Evolutionary conservation across 2,329 filamentous ascomycete genomes (phyloP).

Genomic region (Pyrenophora teres): DNA sequence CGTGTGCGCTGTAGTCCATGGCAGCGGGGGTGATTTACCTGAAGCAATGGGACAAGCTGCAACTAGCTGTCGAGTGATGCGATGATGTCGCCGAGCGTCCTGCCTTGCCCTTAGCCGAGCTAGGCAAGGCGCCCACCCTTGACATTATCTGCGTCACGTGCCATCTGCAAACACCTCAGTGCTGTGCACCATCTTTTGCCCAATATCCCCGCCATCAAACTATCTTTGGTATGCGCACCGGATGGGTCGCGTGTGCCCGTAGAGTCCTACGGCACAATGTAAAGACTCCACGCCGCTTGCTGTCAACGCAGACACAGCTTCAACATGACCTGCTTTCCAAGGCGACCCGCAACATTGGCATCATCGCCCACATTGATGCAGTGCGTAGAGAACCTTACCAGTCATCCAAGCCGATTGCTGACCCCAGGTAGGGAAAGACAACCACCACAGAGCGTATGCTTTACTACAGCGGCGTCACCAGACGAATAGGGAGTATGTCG

Average conservation of each 20-base stretch:
- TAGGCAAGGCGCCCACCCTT: conserved; percentile 32
- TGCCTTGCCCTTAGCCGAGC: conserved; percentile 26
- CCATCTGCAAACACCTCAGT: conserved; percentile 13
- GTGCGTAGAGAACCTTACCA: conserved; percentile 47
- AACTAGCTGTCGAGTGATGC: conserved; percentile 24
- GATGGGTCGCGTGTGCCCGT: conserved; percentile 43
- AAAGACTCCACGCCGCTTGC: conserved; percentile 33
- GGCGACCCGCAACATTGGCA: conserved; percentile 93
- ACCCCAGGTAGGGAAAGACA: conserved; percentile 73
- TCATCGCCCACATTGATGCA: conserved; percentile 98
- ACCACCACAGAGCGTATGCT: conserved; percentile 99
- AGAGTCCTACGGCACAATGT: conserved; percentile 42
- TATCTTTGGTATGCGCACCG: conserved; percentile 40
- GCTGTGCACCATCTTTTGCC: background rate
- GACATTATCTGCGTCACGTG: conserved; percentile 35
- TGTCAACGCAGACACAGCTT: conserved; percentile 31
- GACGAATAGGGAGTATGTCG: conserved; percentile 73
- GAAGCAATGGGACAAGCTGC: conserved; percentile 23
- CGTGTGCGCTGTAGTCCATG: conserved; percentile 70
- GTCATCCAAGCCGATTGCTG: background rate
- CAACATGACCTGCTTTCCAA: conserved; percentile 54
- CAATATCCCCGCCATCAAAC: conserved; percentile 6
- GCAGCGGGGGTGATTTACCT: conserved; percentile 28
- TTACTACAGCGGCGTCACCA: conserved; percentile 89
- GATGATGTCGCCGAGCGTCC: conserved; percentile 22